Evolutionary conservation across 495 filamentous ascomycete species (phyloP).

Genomic region (Mytilinidion resinicola): DNA sequence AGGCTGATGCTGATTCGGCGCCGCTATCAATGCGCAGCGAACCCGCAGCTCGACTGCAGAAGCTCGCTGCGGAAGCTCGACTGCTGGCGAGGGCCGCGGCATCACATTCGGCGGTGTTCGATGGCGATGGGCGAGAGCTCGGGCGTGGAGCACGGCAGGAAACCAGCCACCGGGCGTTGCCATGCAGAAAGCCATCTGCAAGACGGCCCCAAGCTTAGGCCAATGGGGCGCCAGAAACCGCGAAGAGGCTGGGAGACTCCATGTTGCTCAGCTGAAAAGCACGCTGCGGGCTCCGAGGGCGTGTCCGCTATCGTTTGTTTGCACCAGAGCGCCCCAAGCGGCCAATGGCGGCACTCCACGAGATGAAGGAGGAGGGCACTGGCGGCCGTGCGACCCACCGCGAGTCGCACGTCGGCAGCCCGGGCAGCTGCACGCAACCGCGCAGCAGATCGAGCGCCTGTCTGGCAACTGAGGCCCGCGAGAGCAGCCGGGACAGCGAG

Average conservation of each 20-base stretch:
- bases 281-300: neutral
- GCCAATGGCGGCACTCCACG: constrained; percentile 25
- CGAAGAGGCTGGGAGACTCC: constrained; percentile 20
- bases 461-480: neutral
- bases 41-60: neutral
- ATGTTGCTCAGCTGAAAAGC: constrained; percentile 22
- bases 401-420: neutral
- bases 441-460: neutral
- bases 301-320: constrained; percentile 18
- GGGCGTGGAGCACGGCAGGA: neutral
- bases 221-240: constrained; percentile 3
- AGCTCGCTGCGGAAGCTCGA: neutral
- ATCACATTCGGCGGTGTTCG: neutral
- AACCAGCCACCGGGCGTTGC: constrained; percentile 14
- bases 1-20: neutral
- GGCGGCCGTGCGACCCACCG: constrained; percentile 5
- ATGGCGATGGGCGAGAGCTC: neutral
- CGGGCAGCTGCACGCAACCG: neutral
- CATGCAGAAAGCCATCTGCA: constrained; percentile 13
- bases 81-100: neutral
- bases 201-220: neutral
- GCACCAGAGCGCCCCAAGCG: constrained; percentile 7
- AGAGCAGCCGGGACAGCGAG: neutral
- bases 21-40: neutral
- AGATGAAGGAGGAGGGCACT: constrained; percentile 14